Evolutionary conservation across 306 rosid genomes (phyloP).

Genomic region (Dryas alaskensis): DNA sequence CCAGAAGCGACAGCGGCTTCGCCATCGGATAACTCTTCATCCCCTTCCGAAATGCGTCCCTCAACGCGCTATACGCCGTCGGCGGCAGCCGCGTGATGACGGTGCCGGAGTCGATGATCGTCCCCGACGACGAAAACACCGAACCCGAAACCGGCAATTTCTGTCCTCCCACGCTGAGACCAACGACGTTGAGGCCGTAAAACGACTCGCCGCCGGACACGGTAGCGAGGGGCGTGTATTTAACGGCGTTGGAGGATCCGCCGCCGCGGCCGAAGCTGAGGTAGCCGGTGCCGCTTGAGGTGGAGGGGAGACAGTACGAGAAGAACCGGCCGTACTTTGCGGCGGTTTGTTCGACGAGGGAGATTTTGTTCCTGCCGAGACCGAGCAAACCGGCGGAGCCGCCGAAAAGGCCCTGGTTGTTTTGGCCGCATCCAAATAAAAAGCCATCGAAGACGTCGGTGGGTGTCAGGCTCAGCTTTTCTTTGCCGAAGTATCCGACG

Average conservation of each 20-base stretch:
- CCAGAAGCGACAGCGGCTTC: slow-evolving; percentile 34
- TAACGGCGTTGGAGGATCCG: not conserved
- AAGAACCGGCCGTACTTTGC: slow-evolving; percentile 40
- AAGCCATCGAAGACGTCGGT: slow-evolving; percentile 28
- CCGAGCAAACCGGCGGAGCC: slow-evolving; percentile 68
- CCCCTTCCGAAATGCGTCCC: slow-evolving; percentile 25
- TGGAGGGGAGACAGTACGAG: slow-evolving; percentile 71
- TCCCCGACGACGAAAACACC: slow-evolving; percentile 41
- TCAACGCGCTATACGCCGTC: slow-evolving; percentile 43
- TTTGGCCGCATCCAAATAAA: slow-evolving; percentile 73
- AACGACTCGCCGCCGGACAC: slow-evolving; percentile 23
- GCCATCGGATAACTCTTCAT: slow-evolving; percentile 47
- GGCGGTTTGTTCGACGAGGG: slow-evolving; percentile 59
- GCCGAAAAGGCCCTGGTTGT: slow-evolving; percentile 57
- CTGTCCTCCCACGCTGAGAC: slow-evolving; percentile 38
- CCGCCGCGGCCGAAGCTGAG: slow-evolving; percentile 44
- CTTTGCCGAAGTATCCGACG: slow-evolving; percentile 48
- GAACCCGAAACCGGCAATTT: slow-evolving; percentile 38
- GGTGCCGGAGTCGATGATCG: slow-evolving; percentile 76
- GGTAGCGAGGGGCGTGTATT: slow-evolving; percentile 51
- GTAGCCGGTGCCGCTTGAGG: slow-evolving; percentile 42
- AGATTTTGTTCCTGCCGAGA: slow-evolving; percentile 61
- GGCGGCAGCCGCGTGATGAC: slow-evolving; percentile 64
- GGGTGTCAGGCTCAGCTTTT: slow-evolving; percentile 36
- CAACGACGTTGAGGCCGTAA: slow-evolving; percentile 47